These are phyloP conservation scores for Crithidia expoeki DNA, from an alignment of 208 protist species.

Conservation along the genomic window DNA sequence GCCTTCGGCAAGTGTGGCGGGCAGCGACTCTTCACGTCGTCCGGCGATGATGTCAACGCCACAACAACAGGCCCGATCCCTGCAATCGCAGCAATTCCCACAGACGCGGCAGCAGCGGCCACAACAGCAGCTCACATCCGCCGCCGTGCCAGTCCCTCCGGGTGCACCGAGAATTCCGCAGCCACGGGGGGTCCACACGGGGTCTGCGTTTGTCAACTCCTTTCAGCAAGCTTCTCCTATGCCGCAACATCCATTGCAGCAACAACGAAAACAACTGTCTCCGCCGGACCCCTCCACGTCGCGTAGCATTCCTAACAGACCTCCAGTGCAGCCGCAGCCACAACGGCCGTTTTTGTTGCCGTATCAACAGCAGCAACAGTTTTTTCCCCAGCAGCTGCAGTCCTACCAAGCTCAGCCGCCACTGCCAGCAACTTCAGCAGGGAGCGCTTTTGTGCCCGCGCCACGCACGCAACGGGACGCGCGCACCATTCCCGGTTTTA, in stretches of 20 bases:
- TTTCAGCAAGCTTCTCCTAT: not conserved
- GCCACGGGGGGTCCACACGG: not conserved
- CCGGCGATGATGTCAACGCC: not conserved
- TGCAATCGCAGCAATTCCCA: not conserved
- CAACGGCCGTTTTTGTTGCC: not conserved
- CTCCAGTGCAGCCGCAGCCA: not conserved
- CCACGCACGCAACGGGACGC: not conserved
- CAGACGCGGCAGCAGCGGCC: not conserved
- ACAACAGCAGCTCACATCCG: not conserved
- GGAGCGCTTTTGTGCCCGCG: not conserved
- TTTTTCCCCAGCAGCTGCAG: not conserved
- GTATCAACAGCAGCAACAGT: not conserved
- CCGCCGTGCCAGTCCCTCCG: not conserved
- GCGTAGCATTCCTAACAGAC: not conserved
- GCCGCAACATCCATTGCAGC: not conserved
- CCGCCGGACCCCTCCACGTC: not conserved
- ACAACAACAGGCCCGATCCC: not conserved
- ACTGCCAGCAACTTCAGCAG: not conserved
- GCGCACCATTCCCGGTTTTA: not conserved
- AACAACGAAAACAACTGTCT: not conserved
- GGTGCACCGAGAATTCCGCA: not conserved
- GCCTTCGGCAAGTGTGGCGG: not conserved
- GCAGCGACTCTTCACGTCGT: not conserved
- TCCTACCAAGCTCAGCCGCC: too few relatives aligned
- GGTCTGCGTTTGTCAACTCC: slow-evolving; percentile 3